These are phyloP conservation scores for Didymosphaeria variabile DNA, from an alignment of 2,329 filamentous ascomycete species.

Conservation along the genomic window DNA sequence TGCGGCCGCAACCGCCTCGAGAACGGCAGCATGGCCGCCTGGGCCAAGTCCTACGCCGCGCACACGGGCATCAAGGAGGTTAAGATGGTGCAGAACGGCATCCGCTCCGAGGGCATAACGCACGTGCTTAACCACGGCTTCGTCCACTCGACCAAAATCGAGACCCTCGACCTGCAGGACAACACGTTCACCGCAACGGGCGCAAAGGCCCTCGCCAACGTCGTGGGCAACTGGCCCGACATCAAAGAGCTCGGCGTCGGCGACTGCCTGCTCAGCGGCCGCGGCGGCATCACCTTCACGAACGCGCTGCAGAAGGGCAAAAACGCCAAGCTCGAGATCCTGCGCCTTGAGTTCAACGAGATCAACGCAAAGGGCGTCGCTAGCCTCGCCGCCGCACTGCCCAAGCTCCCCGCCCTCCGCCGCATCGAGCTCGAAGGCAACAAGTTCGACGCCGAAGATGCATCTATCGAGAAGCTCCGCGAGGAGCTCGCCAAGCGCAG, in stretches of 20 bases:
- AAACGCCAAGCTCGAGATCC: conserved; percentile 80
- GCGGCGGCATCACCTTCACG: conserved; percentile 78
- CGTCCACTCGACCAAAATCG: conserved; percentile 71
- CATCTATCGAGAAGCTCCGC: conserved; percentile 72
- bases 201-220: conserved; percentile 78
- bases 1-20: conserved; percentile 96
- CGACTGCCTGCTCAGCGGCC: conserved; percentile 83
- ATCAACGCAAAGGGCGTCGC: conserved; percentile 81
- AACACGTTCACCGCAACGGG: conserved; percentile 92
- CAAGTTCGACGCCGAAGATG: conserved; percentile 88
- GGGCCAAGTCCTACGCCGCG: conserved; percentile 86
- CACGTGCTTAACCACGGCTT: conserved; percentile 82
- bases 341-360: conserved; percentile 93
- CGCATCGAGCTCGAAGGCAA: conserved; percentile 96
- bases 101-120: conserved; percentile 90
- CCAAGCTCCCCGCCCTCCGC: conserved; percentile 77
- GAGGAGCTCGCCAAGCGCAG: conserved; percentile 76
- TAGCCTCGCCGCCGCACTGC: conserved; percentile 73
- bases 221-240: conserved; percentile 76
- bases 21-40: conserved; percentile 94
- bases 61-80: conserved; percentile 83
- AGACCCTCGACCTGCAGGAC: conserved; percentile 90
- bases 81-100: conserved; percentile 99
- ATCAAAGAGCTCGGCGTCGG: conserved; percentile 87
- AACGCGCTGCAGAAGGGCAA: conserved; percentile 76